These are phyloP conservation scores for Persicaria tinctoria DNA, from an alignment of 148 eudicot genomes.

Conservation along the genomic window DNA sequence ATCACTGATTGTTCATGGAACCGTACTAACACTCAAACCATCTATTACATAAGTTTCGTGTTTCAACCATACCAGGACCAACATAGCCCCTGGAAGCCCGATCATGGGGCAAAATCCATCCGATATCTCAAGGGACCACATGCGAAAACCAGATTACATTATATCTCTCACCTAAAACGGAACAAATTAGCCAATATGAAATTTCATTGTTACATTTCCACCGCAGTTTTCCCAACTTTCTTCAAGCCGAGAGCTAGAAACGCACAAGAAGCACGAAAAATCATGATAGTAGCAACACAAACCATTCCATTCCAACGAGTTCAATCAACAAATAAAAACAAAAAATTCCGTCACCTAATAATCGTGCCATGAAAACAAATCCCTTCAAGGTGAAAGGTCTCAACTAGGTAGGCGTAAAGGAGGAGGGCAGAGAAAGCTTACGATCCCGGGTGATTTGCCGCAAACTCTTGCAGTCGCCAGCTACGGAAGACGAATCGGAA, in stretches of 20 bases:
- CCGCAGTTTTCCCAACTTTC: neutral
- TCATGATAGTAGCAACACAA: neutral
- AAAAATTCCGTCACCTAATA: neutral
- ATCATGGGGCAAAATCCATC: neutral
- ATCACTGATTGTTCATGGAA: neutral
- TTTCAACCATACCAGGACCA: neutral
- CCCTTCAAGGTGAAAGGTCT: neutral
- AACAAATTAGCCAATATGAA: neutral
- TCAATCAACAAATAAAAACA: neutral
- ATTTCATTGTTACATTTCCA: neutral
- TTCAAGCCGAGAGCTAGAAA: neutral
- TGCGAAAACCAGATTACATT: neutral
- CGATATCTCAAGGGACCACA: neutral
- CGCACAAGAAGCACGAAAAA: neutral
- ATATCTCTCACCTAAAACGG: neutral
- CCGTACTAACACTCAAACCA: neutral
- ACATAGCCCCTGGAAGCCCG: neutral
- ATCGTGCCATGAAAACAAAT: neutral
- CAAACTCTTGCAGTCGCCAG: slow-evolving; percentile 54
- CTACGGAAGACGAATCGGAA: slow-evolving; percentile 64
- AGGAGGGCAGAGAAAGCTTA: slow-evolving; percentile 23
- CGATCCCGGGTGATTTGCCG: slow-evolving; percentile 78
- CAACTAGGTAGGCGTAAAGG: neutral
- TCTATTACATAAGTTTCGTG: neutral
- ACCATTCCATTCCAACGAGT: neutral